Conservation (phyloP, 257 asterid genomes). For the Solanum virginianum region DNA sequence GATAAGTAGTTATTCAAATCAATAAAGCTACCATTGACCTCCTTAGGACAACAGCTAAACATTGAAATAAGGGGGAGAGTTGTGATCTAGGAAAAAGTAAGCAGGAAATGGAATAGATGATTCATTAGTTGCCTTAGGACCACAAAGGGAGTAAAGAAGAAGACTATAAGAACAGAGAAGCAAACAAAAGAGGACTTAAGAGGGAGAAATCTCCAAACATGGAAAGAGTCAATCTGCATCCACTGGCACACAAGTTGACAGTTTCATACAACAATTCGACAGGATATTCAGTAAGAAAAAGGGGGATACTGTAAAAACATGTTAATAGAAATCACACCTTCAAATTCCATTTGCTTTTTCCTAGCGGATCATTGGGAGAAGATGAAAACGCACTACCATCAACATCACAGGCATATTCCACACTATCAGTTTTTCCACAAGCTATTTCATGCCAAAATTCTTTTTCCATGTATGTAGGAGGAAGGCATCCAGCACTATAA, state of each 20-base stretch:
- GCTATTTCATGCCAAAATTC: constrained; percentile 99
- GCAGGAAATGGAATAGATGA: neutral
- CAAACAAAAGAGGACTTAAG: neutral
- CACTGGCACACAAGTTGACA: neutral
- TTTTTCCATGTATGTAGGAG: constrained; percentile 73
- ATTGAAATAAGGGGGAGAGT: neutral
- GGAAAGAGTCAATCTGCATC: neutral
- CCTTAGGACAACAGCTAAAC: neutral
- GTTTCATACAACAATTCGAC: neutral
- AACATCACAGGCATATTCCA: constrained; percentile 99
- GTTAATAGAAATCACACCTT: constrained; percentile 44
- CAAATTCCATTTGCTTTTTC: constrained; percentile 94
- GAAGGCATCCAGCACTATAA: constrained; percentile 86
- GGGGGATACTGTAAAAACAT: neutral
- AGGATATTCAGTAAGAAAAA: neutral
- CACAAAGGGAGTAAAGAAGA: neutral
- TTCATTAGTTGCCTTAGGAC: neutral
- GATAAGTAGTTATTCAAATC: neutral
- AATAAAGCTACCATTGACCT: neutral
- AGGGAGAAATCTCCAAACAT: neutral
- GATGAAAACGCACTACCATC: constrained; percentile 99
- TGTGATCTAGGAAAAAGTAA: neutral
- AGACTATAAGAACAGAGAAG: neutral
- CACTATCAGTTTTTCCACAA: constrained; percentile 92
- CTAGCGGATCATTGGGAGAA: constrained; percentile 75